Percentiles rank a stretch among this genome's conserved stretches.
Evolutionary conservation across 192 early-diverging fungal genomes (phyloP).

Genomic region (Mortierella hygrophila): DNA sequence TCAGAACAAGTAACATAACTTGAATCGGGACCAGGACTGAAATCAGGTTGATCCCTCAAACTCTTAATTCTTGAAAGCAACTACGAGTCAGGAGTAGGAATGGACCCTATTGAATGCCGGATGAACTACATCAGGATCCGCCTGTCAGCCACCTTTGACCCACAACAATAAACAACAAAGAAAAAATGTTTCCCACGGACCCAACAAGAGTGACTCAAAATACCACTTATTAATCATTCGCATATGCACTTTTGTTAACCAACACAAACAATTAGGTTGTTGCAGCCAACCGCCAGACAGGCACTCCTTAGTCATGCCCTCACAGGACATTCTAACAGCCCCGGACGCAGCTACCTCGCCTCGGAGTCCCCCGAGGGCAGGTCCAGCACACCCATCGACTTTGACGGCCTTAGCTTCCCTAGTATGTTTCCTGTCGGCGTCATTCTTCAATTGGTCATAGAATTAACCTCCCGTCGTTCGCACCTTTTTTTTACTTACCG

Average conservation of each 20-base stretch:
- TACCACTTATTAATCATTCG: conserved; percentile 2
- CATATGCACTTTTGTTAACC: not conserved
- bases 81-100: not conserved
- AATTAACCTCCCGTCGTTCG: not conserved
- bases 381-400: conserved; percentile 64
- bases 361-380: conserved; percentile 28
- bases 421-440: conserved; percentile 65
- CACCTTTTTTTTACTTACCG: not conserved
- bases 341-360: conserved; percentile 10
- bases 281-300: conserved; percentile 19
- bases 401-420: conserved; percentile 85
- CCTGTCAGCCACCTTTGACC: not conserved
- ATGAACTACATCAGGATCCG: not conserved
- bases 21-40: not conserved
- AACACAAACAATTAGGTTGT: not conserved
- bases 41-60: not conserved
- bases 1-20: not conserved
- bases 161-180: not conserved
- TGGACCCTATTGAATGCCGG: not conserved
- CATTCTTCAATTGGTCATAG: not conserved
- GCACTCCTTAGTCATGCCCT: conserved; percentile 25
- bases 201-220: not conserved
- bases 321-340: conserved; percentile 21
- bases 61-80: too few relatives aligned
- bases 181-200: conserved; percentile 21